Conservation (phyloP, 805 yeast genomes). For the Lachancea mirantina region DNA sequence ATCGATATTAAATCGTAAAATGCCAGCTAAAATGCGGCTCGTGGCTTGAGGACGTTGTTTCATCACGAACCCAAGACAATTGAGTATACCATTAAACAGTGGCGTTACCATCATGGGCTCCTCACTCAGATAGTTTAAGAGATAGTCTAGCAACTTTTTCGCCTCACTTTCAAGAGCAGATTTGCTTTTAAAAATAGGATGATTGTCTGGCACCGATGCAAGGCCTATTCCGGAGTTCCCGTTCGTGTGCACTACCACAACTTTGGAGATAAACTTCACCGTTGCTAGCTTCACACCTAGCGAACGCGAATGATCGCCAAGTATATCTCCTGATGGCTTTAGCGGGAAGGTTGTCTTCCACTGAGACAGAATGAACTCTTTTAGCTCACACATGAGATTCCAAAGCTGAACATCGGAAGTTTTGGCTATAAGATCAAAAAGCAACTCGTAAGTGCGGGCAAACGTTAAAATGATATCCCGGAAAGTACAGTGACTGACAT, state of each 20-base stretch:
- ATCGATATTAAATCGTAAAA: constrained; percentile 57
- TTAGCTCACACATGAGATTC: constrained; percentile 49
- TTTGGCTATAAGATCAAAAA: constrained; percentile 39
- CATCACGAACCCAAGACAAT: constrained; percentile 55
- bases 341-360: constrained; percentile 57
- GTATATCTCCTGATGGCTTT: constrained; percentile 31
- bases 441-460: constrained; percentile 39
- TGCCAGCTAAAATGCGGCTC: constrained; percentile 46
- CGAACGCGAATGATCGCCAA: constrained; percentile 41
- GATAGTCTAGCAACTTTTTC: constrained; percentile 54
- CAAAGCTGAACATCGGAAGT: constrained; percentile 40
- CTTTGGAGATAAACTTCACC: constrained; percentile 61
- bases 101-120: constrained; percentile 52
- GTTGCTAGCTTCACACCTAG: constrained; percentile 59
- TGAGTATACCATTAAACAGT: constrained; percentile 58
- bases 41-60: constrained; percentile 58
- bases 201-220: constrained; percentile 46
- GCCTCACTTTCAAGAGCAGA: constrained; percentile 62
- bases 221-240: constrained; percentile 32
- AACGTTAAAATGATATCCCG: constrained; percentile 37
- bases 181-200: constrained; percentile 52
- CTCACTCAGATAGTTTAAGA: constrained; percentile 49
- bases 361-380: constrained; percentile 48
- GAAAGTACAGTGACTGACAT: constrained; percentile 27
- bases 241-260: constrained; percentile 48